Evolutionary conservation across 176 grass and related monocot species (phyloP), one percentile per base, ranked within the genome.

Genomic region (Carex myosuroides): DNA sequence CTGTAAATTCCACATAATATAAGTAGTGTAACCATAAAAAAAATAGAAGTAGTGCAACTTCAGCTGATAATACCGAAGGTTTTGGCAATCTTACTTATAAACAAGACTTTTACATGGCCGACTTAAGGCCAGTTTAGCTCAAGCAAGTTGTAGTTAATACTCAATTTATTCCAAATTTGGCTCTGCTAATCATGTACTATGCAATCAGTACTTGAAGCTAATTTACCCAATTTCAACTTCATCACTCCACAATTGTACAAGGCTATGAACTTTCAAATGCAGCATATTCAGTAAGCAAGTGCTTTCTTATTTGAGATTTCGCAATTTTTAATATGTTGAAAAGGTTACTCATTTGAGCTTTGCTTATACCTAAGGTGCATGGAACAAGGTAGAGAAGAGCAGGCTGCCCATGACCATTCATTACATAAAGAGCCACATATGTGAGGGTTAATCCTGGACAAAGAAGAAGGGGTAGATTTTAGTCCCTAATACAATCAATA

Each of bases 341-440:
- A 64, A 21, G 4, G 2, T 64, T 13, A 63, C n/a, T 8, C 29
- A 64, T 22, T 79, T 76, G 37, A 39, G 37, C 37, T 58, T 16
- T 64, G 6, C 2, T 82, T 70, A 70, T 94, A 98, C 93, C 96
- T 90, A 98, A 81, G 8, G 96, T 98, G 46, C 86, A 98, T n/a
- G 96, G 96, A 82, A 98, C 96, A 12, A 95, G 86, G 83, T 98
- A 98, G 88, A 98, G 96, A 55, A 98, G 87, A 68, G 96, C 96
- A 39, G 96, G 96, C 20, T 95, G 96, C 11, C 96, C 96, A 64
- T 90, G 88, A 20, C 92, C 92, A 17, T 95, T 90, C 96, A 94
- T 95, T 10, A 99, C 83, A 84, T 87, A 95, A 76, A 95, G 84
- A 1, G 87, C 91, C 46, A 93, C 54, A 64, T 99, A 99, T 83